phyloP scores from a whole-genome alignment of 2,329 filamentous ascomycete genomes.

The Nemania diffusa region DNA sequence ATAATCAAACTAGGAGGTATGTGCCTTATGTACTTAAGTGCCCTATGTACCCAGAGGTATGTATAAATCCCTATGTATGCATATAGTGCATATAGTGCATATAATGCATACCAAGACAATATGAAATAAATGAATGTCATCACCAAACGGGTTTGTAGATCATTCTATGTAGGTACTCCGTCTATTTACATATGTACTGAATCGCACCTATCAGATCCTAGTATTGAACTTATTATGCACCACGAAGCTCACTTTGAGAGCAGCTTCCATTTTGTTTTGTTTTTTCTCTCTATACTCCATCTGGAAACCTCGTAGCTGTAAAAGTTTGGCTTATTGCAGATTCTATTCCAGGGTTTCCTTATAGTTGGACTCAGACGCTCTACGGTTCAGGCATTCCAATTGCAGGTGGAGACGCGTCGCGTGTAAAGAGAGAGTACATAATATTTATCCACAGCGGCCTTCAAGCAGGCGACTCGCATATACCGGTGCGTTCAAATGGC shows the following conservation, averaged over 20 bases:
- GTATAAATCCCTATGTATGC: not conserved
- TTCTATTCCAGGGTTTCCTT: not conserved
- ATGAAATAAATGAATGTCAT: no score
- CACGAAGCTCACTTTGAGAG: no score
- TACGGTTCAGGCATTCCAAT: not conserved
- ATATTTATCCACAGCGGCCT: slow-evolving; percentile 7
- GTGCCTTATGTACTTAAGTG: no score
- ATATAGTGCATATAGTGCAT: not conserved
- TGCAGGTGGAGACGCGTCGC: slow-evolving; percentile 36
- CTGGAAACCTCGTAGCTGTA: not conserved
- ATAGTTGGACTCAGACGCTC: not conserved
- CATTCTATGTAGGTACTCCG: not conserved
- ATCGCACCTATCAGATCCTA: no score
- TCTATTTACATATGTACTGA: no score
- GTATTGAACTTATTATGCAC: no score
- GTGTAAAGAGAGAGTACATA: slow-evolving; percentile 3
- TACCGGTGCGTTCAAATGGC: slow-evolving; percentile 39
- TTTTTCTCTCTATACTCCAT: not conserved
- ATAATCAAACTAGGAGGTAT: no score
- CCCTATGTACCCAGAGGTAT: no score
- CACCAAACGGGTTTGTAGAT: no score
- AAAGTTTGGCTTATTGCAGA: not conserved
- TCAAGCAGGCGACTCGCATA: slow-evolving; percentile 2
- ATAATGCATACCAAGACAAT: no score
- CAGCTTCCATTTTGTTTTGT: not conserved